These are phyloP conservation scores for Brasilioporus rufonigricans DNA, from an alignment of 768 basidiomycete species.

Conservation along the genomic window DNA sequence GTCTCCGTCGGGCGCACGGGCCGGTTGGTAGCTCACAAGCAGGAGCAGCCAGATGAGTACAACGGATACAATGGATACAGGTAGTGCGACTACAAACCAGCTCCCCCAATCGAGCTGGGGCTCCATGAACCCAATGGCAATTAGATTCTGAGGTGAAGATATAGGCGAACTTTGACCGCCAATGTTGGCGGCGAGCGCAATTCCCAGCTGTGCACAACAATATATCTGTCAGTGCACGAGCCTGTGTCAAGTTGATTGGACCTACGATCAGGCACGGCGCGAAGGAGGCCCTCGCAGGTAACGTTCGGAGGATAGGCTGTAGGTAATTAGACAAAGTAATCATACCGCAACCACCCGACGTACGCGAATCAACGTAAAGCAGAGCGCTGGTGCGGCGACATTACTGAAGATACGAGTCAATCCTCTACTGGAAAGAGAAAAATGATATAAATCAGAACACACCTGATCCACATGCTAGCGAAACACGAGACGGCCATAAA, in stretches of 20 bases:
- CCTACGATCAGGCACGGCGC: constrained; percentile 89
- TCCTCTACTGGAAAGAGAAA: background rate
- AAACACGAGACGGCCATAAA: constrained; percentile 98
- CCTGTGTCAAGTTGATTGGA: background rate
- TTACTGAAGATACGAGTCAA: constrained; percentile 51
- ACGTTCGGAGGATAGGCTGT: constrained; percentile 89
- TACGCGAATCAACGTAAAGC: constrained; percentile 94
- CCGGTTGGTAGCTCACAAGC: constrained; percentile 75
- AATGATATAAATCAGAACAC: constrained; percentile 7
- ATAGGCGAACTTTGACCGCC: constrained; percentile 98
- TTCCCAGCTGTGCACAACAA: constrained; percentile 66
- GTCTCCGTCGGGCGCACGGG: constrained; percentile 67
- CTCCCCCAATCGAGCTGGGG: constrained; percentile 80
- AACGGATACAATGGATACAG: constrained; percentile 84
- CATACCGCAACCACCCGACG: constrained; percentile 21
- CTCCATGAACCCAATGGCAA: constrained; percentile 86
- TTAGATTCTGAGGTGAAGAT: constrained; percentile 96
- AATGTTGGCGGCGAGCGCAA: constrained; percentile 97
- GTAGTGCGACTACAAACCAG: constrained; percentile 94
- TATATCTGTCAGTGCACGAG: background rate
- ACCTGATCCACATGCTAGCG: constrained; percentile 99
- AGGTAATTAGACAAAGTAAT: constrained; percentile 1
- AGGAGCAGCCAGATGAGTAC: constrained; percentile 91
- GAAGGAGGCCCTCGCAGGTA: constrained; percentile 84
- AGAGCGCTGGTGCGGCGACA: constrained; percentile 95